Conservation (phyloP, 2,329 filamentous ascomycete genomes). For the Capronia americana region DNA sequence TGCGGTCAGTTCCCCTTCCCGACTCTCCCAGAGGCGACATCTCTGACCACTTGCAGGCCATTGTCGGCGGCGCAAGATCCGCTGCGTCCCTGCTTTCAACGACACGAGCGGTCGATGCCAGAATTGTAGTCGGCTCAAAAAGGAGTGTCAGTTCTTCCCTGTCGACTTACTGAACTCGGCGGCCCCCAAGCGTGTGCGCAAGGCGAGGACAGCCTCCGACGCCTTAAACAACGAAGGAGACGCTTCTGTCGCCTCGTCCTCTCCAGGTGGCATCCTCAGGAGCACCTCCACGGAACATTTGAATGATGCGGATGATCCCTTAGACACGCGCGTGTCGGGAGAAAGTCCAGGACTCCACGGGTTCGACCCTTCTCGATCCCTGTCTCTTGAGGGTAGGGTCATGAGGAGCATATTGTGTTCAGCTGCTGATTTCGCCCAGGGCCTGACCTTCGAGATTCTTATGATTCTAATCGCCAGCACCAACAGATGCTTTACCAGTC, state of each 20-base stretch:
- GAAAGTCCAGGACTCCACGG: constrained; percentile 27
- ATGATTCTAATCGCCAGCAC: constrained; percentile 21
- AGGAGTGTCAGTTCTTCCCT: constrained; percentile 90
- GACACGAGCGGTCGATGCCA: constrained; percentile 79
- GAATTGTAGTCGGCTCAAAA: constrained; percentile 93
- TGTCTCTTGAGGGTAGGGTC: constrained; percentile 24
- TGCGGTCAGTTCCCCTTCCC: constrained; percentile 73
- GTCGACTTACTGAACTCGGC: constrained; percentile 75
- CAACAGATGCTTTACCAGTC: constrained; percentile 20
- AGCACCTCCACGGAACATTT: constrained; percentile 32
- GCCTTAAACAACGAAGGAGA: constrained; percentile 50
- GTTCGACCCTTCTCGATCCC: constrained; percentile 22
- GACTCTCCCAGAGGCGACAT: constrained; percentile 14
- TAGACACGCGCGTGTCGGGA: constrained; percentile 22
- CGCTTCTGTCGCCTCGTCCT: constrained; percentile 58
- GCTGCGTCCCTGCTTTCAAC: constrained; percentile 78
- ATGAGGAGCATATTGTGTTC: not conserved
- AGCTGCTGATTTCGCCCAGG: constrained; percentile 25
- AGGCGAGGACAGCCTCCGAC: constrained; percentile 52
- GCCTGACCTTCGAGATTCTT: constrained; percentile 22
- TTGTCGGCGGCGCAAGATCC: constrained; percentile 90
- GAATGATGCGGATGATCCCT: constrained; percentile 17
- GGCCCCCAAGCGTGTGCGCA: constrained; percentile 55
- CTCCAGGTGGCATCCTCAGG: constrained; percentile 41
- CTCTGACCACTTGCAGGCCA: constrained; percentile 66